A percentile compares a stretch with the other conserved stretches of the same genome.
phyloP scores from a whole-genome alignment of 129 eudicot species.

The Escallonia herrerae region DNA sequence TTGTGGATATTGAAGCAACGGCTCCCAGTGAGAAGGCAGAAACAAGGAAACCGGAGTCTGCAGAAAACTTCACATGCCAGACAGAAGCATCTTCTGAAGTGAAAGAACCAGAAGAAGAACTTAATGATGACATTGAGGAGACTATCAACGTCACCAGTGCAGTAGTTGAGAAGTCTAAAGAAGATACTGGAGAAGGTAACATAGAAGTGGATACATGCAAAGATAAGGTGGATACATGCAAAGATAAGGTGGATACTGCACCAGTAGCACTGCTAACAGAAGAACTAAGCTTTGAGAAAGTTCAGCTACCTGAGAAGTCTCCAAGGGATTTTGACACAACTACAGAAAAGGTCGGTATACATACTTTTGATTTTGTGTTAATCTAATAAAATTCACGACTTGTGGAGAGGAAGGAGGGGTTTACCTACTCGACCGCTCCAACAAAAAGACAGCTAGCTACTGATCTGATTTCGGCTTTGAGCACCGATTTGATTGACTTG shows the following conservation, averaged over 20 bases:
- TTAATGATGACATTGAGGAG: slow-evolving; percentile 5
- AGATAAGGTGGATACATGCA: not conserved
- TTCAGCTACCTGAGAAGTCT: not conserved
- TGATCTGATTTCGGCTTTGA: too few species aligned
- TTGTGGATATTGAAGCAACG: slow-evolving; percentile 12
- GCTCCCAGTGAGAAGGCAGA: slow-evolving; percentile 8
- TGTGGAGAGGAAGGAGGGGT: too few species aligned
- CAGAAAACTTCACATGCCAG: slow-evolving; percentile 10
- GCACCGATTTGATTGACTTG: too few species aligned
- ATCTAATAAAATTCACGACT: too few species aligned
- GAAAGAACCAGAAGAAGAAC: slow-evolving; percentile 23
- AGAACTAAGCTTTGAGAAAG: not conserved
- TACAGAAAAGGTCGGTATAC: not conserved
- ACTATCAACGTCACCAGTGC: not conserved
- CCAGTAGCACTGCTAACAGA: slow-evolving; percentile 2
- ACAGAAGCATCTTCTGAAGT: slow-evolving; percentile 12
- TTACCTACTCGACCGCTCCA: too few species aligned
- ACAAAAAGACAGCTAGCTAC: too few species aligned
- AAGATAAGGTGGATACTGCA: slow-evolving; percentile 1
- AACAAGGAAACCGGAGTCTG: slow-evolving; percentile 5
- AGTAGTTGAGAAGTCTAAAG: slow-evolving; percentile 11
- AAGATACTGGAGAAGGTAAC: slow-evolving; percentile 11
- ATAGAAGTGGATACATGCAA: not conserved
- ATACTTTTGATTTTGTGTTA: too few species aligned
- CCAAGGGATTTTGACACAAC: not conserved